Base-by-base conservation (phyloP, 257 asterid genomes). In the Cinchona pubescens region DNA sequence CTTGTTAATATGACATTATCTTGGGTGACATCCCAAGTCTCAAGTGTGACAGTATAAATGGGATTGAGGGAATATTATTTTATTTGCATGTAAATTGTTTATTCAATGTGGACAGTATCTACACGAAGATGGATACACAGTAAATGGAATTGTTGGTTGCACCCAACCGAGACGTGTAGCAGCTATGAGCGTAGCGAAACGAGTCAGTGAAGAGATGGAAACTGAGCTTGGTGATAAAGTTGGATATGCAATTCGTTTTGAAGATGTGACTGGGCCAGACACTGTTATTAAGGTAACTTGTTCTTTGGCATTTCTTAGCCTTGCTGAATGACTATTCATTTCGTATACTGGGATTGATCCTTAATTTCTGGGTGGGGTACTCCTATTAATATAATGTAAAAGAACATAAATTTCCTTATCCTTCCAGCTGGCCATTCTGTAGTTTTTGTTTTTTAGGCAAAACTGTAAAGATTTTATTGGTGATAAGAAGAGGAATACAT, bases 151-250 rank as follows among this genome's bases (percentile, higher is more conserved):
- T 34, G 91, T 92, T 79, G 99, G 97, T 71, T 94, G 99, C 88
- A 94, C 99, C 45, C 98, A 94, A 79, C 99, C 99, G 46, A 90
- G 99, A 84, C 98, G 98, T 85, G 98, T 94, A 49, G 99, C 98
- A 14, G 99, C 99, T 78, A 94, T 94, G 99, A 94, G 99, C 64
- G 98, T 94, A 71, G 99, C 99, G 21, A 94, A 94, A 85, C 91
- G 99, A 85, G 98, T 94, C 70, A 90, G 99, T 65, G 98, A 94
- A 77, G 99, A 94, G 85, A 94, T 94, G 99, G 97, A 92, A 87
- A 88, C 96, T 16, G 94, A 92, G 46, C 96, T 92, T 73, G 99
- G 98, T 70, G 91, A 87, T 68, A 87, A 83, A 84, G 94, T 94
- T 81, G 99, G 99, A 64, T 94, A 94, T 83, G 96, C 98, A 21